A percentile compares a stretch with the other conserved stretches of the same genome.
Conservation (phyloP, 768 basidiomycete species). For the Suillus variegatus region DNA sequence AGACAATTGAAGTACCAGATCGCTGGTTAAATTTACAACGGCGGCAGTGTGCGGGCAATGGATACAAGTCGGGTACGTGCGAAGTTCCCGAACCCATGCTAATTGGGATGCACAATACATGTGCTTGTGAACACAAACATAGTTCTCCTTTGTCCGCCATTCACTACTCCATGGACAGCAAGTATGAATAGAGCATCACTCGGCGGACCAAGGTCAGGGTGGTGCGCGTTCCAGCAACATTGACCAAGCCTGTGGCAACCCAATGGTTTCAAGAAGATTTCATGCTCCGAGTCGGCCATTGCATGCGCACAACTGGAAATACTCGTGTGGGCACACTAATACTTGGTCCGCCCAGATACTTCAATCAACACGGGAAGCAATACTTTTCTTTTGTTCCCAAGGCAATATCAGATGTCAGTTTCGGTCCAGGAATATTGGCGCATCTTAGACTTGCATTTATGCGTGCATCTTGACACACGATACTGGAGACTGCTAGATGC, state of each 20-base stretch:
- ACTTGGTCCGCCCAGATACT: not conserved
- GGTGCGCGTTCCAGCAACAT: not conserved
- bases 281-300: not conserved
- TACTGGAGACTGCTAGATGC: not conserved
- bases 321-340: not conserved
- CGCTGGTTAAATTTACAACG: not conserved
- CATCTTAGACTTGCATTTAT: not conserved
- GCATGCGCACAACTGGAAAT: not conserved
- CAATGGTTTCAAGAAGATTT: not conserved
- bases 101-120: not conserved
- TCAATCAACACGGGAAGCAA: not conserved
- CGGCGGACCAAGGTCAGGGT: not conserved
- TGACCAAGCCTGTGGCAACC: too few relatives aligned
- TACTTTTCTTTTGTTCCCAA: not conserved
- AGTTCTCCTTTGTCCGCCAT: not conserved
- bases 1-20: not conserved
- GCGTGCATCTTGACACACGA: not conserved
- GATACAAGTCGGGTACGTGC: not conserved
- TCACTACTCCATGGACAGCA: not conserved
- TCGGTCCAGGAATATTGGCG: not conserved
- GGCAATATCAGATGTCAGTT: not conserved
- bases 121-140: not conserved
- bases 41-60: not conserved
- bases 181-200: not conserved
- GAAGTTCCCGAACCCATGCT: slow-evolving; percentile 2